A percentile compares a stretch with the other conserved stretches of the same genome.
Conservation (phyloP, 225 moss, liverwort and hornwort genomes). For the Polytrichum commune region DNA sequence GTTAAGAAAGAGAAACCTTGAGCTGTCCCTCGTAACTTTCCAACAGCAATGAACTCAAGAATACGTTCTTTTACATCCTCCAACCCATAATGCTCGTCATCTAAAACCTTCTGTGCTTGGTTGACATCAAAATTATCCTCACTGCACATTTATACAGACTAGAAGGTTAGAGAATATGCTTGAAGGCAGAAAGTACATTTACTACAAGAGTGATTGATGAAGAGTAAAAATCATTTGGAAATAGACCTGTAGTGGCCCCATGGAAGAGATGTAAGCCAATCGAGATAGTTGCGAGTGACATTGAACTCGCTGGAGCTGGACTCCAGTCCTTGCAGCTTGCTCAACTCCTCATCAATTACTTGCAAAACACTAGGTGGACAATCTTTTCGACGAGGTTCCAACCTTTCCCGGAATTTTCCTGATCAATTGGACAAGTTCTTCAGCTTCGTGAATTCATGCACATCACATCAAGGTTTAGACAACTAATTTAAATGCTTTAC, state of each 20-base stretch:
- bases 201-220: no score
- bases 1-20: conserved; percentile 56
- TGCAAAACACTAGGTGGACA: conserved; percentile 73
- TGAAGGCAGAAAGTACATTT: no score
- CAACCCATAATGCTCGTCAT: conserved; percentile 86
- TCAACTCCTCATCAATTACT: conserved; percentile 97
- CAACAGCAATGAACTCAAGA: conserved; percentile 96
- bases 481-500: background rate
- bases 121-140: conserved; percentile 91
- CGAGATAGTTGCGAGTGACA: conserved; percentile 95
- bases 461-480: background rate
- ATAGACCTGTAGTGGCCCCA: conserved; percentile 64
- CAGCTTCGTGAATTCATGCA: conserved; percentile 8
- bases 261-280: conserved; percentile 81
- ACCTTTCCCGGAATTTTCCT: conserved; percentile 89
- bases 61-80: conserved; percentile 94
- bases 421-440: conserved; percentile 22
- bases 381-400: conserved; percentile 81
- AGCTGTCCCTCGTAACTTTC: conserved; percentile 88
- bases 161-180: background rate
- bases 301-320: conserved; percentile 98
- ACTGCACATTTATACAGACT: conserved; percentile 31
- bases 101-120: conserved; percentile 80
- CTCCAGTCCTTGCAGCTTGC: conserved; percentile 94
- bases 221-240: background rate